Evolutionary conservation across 108 stramenopile species (phyloP).

Genomic region (Skeletonema costatum): DNA sequence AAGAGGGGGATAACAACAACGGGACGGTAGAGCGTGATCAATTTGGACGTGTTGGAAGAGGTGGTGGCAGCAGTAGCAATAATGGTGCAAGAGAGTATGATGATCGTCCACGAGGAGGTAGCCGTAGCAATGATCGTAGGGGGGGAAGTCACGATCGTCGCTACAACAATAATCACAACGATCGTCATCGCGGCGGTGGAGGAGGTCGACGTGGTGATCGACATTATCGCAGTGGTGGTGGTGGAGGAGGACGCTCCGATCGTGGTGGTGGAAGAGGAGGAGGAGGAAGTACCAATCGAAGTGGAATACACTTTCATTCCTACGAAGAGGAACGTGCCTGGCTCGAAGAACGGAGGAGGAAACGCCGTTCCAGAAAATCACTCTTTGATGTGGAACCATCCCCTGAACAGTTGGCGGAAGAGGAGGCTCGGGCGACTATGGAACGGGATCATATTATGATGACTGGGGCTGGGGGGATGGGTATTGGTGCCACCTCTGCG

Average conservation of each 20-base stretch:
- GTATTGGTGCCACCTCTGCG: background rate
- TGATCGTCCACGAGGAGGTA: conserved; percentile 18
- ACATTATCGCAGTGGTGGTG: background rate
- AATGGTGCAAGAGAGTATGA: conserved; percentile 2
- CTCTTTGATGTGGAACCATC: conserved; percentile 81
- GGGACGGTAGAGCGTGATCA: conserved; percentile 12
- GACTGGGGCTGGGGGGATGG: conserved; percentile 21
- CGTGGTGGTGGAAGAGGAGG: conserved; percentile 14
- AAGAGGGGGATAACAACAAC: background rate
- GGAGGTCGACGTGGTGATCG: conserved; percentile 4
- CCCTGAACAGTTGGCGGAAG: conserved; percentile 62
- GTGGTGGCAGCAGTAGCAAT: background rate
- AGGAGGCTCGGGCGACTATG: conserved; percentile 48
- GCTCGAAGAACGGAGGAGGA: conserved; percentile 80
- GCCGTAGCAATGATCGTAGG: conserved; percentile 1
- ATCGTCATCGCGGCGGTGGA: conserved; percentile 6
- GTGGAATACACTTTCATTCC: conserved; percentile 49
- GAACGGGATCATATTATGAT: conserved; percentile 33
- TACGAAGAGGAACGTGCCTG: conserved; percentile 84
- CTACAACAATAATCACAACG: conserved; percentile 1
- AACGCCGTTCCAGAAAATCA: conserved; percentile 62
- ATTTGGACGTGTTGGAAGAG: conserved; percentile 8
- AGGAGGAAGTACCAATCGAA: conserved; percentile 5
- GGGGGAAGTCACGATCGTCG: conserved; percentile 15
- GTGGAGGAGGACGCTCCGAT: conserved; percentile 21